Evolutionary conservation across 805 yeast species (phyloP), one percentile per base, ranked within the genome.

Genomic region (Candida pini): DNA sequence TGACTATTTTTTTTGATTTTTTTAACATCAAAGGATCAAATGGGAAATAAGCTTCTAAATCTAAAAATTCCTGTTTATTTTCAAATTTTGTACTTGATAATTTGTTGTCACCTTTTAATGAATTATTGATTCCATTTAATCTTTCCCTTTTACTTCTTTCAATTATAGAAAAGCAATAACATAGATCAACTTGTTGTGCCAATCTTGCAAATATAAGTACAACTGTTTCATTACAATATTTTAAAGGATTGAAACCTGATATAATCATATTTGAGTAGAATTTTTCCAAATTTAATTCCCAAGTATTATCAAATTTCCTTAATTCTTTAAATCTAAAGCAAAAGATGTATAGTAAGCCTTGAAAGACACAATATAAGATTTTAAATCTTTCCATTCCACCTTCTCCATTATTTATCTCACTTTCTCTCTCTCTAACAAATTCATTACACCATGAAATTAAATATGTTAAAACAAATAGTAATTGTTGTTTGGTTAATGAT

Each of bases 41-140:
- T 9, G 98, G 98, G 60, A 90, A 90, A 56, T 87, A 90, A n/a
- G 92, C 88, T 56, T 89, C 96, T 34, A 90, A 66, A 50, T 87
- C 95, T 45, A 84, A 71, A 51, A 85, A 87, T 52, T 88, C 96
- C 53, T 84, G 89, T 50, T 79, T 79, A 34, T 58, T 53, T 40
- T 53, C 59, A 34, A 54, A 53, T 26, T 26, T 30, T 10, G 26
- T 19, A 14, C 30, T 39, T 9, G 40, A 23, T 13, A 21, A 22
- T 17, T 23, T n/a, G 9, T 16, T 9, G 13, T 31, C 31, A 39
- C 35, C 10, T 41, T 24, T 18, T 26, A 24, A n/a, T 8, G n/a
- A 26, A 28, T 22, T 17, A 38, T 58, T 63, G 17, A 65, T 62
- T 32, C 68, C 71, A 26, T 68, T 54, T 63, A 77, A 65, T 54